Evolutionary conservation across 208 protist species (phyloP).

Genomic region (Leishmania lainsoni): DNA sequence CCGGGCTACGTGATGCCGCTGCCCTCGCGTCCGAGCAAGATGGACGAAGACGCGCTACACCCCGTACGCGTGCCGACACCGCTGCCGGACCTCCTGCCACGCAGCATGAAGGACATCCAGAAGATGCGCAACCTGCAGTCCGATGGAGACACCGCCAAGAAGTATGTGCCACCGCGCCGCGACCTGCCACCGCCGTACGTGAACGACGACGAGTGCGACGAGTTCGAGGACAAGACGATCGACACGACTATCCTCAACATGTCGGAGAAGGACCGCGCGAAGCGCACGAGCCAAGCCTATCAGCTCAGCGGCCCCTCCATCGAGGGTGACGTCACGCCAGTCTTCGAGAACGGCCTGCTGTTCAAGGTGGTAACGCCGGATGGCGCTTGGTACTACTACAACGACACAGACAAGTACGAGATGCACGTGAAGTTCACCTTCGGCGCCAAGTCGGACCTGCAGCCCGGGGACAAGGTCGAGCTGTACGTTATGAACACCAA

Average conservation of each 20-base stretch:
- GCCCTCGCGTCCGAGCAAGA: slow-evolving; percentile 22
- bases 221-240: slow-evolving; percentile 84
- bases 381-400: slow-evolving; percentile 82
- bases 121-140: slow-evolving; percentile 61
- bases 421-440: slow-evolving; percentile 84
- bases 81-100: slow-evolving; percentile 71
- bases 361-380: slow-evolving; percentile 67
- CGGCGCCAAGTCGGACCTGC: slow-evolving; percentile 60
- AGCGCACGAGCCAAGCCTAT: slow-evolving; percentile 31
- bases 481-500: slow-evolving; percentile 64
- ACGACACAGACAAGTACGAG: slow-evolving; percentile 86
- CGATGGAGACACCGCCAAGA: slow-evolving; percentile 53
- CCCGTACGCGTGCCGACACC: slow-evolving; percentile 60
- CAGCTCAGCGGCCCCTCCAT: slow-evolving; percentile 48
- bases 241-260: slow-evolving; percentile 50
- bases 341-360: slow-evolving; percentile 73
- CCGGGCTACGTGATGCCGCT: slow-evolving; percentile 59
- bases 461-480: slow-evolving; percentile 57
- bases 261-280: slow-evolving; percentile 32
- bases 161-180: slow-evolving; percentile 56
- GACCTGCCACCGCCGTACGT: slow-evolving; percentile 76
- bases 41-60: slow-evolving; percentile 61
- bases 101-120: slow-evolving; percentile 74
- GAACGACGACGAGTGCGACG: slow-evolving; percentile 82
- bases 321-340: slow-evolving; percentile 47